Base-by-base conservation (phyloP, 2,329 filamentous ascomycete genomes). In the Fusarium sarcochroum region DNA sequence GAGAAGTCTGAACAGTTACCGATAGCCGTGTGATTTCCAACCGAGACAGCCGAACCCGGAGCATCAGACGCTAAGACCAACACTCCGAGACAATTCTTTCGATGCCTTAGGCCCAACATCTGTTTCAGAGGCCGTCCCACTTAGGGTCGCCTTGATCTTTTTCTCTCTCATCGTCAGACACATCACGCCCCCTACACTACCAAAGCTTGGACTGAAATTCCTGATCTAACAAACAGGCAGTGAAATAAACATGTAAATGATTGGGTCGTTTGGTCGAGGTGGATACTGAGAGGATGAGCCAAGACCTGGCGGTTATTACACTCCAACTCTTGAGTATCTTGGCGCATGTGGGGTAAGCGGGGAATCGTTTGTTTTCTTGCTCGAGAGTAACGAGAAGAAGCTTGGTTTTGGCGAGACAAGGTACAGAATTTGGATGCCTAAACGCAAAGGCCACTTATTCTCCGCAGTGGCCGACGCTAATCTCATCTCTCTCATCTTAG, bases 181-280 rank as follows among this genome's bases (percentile, higher is more conserved):
- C 27, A 30, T 30, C 27, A 23, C 30, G 30, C 30, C 54, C 47
- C 37, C 47, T 27, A 8, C 15, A 20, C 34, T 42, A 21, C 20
- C 23, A 46, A 38, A 30, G 20, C 51, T 34, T 25, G 47, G 37
- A 41, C 46, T 18, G 3, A 25, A 52, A 64, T 65, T 59, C 35
- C 52, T 65, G 61, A 65, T 50, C 61, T 48, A 51, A 58, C 7
- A 41, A 64, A 27, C 61, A 64, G 61, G 61, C 61, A 64, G 52
- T 47, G 35, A 59, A 65, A 64, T 64, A 64, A 64, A 64, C n/a
- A 35, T 18, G 6, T 2, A 3, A 9, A 6, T 44, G 30, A 64
- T 64, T 64, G 61, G 61, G n/a, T 15, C 17, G 8, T 3, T 8
- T 1, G 2, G 4, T 4, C 9, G n/a, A 20, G 27, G 57, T 54